Evolutionary conservation across 768 basidiomycete species (phyloP), one percentile per base, ranked within the genome.

Genomic region (Hemileccinum rubropunctum): DNA sequence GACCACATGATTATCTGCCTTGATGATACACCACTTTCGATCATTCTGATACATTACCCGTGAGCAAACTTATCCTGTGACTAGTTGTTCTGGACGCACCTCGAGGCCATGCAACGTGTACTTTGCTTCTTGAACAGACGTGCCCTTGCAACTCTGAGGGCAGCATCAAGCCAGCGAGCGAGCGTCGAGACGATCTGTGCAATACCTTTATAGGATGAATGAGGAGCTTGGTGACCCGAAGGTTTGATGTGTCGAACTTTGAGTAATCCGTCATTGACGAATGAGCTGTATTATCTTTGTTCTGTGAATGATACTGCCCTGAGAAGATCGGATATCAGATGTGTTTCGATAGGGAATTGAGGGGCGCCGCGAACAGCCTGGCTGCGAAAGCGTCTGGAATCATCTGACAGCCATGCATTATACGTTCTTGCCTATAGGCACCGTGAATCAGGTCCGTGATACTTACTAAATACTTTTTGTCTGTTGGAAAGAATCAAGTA

Each of bases 141-240:
- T 83, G 21, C 84, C 88, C 42, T 77, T 78, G 58, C 88, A 89
- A 57, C 87, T 89, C 88, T 91, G 20, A 8, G n/a, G 6, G 33
- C n/a, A 17, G 21, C 10, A 42, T 45, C 17, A 49, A 23, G 12
- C 32, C 28, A 12, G 28, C 28, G 15, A 37, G 27, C 17, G 26
- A 52, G 5, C 6, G 47, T 6, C 37, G 15, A 34, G 37, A 51
- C 15, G 12, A 34, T 5, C 9, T 11, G 34, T 27, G 32, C 4
- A 18, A 36, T 41, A 54, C 85, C 75, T 87, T 87, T 68, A 87
- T 82, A 35, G 85, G 85, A 59, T 87, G 85, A 3, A 87, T 58
- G 32, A 85, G 54, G 18, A 87, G 77, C 61, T 78, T 82, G 0
- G 79, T 74, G 20, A 86, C 78, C 12, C 61, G 71, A 14, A 74